These are phyloP conservation scores for Linnemannia zychae DNA, from an alignment of 192 early-diverging fungal species.

Conservation along the genomic window DNA sequence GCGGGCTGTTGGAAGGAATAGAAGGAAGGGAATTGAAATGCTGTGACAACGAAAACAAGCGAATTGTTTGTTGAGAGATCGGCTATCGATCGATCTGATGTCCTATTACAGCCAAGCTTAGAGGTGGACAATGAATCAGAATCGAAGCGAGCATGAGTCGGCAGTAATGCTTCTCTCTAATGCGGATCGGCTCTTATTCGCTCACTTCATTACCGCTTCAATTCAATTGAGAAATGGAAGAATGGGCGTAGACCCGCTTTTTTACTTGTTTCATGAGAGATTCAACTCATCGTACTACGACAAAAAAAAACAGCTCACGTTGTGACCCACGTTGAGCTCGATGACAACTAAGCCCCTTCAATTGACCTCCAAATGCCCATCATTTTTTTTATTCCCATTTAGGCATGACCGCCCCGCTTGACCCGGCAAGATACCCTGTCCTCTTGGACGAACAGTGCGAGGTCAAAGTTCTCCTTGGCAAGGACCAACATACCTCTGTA, in stretches of 20 bases:
- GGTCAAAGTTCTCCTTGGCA: constrained; percentile 50
- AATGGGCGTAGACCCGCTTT: not conserved
- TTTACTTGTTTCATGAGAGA: not conserved
- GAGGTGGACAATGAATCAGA: not conserved
- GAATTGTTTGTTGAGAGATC: not conserved
- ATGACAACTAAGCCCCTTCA: not conserved
- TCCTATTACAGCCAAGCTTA: not conserved
- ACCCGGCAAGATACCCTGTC: constrained; percentile 50
- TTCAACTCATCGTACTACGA: not conserved
- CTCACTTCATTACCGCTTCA: not conserved
- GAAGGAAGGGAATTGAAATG: not conserved
- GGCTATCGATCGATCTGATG: not conserved
- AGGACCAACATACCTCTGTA: constrained; percentile 56
- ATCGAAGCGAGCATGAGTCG: not conserved
- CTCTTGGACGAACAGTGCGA: constrained; percentile 45
- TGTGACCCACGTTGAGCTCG: not conserved
- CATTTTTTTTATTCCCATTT: not conserved
- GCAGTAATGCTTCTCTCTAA: not conserved
- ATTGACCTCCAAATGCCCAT: not conserved
- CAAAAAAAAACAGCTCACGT: not conserved
- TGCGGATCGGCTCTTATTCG: not conserved
- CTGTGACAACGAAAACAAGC: not conserved
- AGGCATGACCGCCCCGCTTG: constrained; percentile 51
- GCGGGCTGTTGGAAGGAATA: too few species aligned
- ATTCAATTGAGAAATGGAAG: not conserved